These are phyloP conservation scores for Amylocarpus encephaloides DNA, from an alignment of 2,329 filamentous ascomycete species.

Conservation along the genomic window DNA sequence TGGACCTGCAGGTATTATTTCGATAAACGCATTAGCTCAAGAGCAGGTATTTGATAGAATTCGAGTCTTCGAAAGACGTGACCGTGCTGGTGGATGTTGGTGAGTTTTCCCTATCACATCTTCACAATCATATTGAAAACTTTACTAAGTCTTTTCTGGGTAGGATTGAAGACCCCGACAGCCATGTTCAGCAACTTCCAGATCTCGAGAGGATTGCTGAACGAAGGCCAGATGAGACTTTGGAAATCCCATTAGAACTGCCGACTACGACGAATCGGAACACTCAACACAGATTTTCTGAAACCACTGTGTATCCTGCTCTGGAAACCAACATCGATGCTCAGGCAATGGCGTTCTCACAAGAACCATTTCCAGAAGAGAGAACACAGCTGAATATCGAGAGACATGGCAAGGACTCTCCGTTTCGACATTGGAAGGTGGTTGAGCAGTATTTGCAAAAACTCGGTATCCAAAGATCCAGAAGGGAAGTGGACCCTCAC, in stretches of 20 bases:
- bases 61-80: conserved; percentile 55
- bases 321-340: conserved; percentile 60
- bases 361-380: conserved; percentile 46
- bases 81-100: conserved; percentile 56
- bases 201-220: conserved; percentile 41
- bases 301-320: conserved; percentile 55
- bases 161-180: conserved; percentile 38
- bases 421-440: conserved; percentile 55
- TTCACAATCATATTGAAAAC: background rate
- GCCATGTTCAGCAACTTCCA: conserved; percentile 35
- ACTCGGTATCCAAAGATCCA: conserved; percentile 44
- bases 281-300: conserved; percentile 43
- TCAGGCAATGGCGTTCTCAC: conserved; percentile 53
- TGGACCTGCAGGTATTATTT: conserved; percentile 53
- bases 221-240: conserved; percentile 44
- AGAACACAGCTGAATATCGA: conserved; percentile 35
- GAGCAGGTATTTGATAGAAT: conserved; percentile 54
- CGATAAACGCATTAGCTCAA: conserved; percentile 52
- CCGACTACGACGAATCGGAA: conserved; percentile 41
- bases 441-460: conserved; percentile 48
- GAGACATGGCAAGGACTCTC: conserved; percentile 50
- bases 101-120: conserved; percentile 30
- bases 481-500: conserved; percentile 43
- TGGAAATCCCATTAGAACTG: conserved; percentile 40
- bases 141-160: background rate